phyloP scores from a whole-genome alignment of 768 basidiomycete species.

The Lactarius sanguifluus region DNA sequence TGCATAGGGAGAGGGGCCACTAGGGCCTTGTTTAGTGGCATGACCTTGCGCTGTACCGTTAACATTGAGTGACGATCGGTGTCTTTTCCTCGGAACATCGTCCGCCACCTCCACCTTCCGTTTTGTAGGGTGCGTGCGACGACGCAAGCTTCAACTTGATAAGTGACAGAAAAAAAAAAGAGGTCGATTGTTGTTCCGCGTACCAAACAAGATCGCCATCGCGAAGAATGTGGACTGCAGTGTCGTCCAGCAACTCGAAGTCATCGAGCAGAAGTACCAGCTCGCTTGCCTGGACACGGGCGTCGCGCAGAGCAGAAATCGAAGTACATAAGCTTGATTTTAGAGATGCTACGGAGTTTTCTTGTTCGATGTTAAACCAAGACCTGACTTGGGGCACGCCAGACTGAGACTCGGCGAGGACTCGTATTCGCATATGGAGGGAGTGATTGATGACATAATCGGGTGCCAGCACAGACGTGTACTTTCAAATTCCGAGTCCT shows the following conservation, averaged over 20 bases:
- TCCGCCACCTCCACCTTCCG: conserved; percentile 9
- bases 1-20: too few species aligned
- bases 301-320: conserved; percentile 22
- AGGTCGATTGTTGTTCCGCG: neutral
- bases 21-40: neutral
- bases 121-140: conserved; percentile 15
- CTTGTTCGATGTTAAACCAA: conserved; percentile 23
- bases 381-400: conserved; percentile 27
- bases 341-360: conserved; percentile 10
- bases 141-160: conserved; percentile 15
- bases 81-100: conserved; percentile 18
- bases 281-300: conserved; percentile 10
- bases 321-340: conserved; percentile 23
- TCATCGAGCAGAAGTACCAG: conserved; percentile 27
- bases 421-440: conserved; percentile 28
- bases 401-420: conserved; percentile 18
- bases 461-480: conserved; percentile 7
- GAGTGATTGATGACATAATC: conserved; percentile 24
- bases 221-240: conserved; percentile 22
- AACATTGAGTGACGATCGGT: neutral
- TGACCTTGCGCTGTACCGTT: neutral
- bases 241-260: conserved; percentile 28
- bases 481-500: neutral
- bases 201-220: conserved; percentile 29
- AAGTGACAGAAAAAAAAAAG: neutral